Evolutionary conservation across 2,329 filamentous ascomycete species (phyloP).

Genomic region (Fusarium luffae): DNA sequence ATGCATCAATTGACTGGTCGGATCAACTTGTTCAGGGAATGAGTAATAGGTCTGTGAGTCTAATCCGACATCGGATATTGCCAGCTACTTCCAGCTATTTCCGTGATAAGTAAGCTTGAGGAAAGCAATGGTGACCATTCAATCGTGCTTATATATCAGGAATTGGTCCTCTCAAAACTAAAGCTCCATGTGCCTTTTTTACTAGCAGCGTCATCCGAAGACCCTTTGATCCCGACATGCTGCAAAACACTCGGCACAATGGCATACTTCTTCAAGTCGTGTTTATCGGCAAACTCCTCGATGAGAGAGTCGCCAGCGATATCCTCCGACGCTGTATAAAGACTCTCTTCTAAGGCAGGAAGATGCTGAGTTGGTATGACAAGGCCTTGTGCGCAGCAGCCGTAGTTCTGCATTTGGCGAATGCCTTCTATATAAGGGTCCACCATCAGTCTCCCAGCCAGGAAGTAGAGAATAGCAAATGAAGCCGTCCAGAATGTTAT

Average conservation of each 20-base stretch:
- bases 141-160: background rate
- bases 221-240: slow-evolving; percentile 47
- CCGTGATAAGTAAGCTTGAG: background rate
- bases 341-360: slow-evolving; percentile 22
- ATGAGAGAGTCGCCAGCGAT: slow-evolving; percentile 48
- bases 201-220: slow-evolving; percentile 38
- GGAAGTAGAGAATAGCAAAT: slow-evolving; percentile 44
- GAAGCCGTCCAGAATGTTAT: slow-evolving; percentile 43
- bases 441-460: slow-evolving; percentile 45
- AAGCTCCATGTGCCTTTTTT: slow-evolving; percentile 49
- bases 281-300: slow-evolving; percentile 44
- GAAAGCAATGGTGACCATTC: background rate
- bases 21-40: background rate
- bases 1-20: background rate
- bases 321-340: slow-evolving; percentile 35
- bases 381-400: slow-evolving; percentile 52
- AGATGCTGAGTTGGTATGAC: slow-evolving; percentile 47
- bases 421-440: slow-evolving; percentile 41
- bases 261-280: slow-evolving; percentile 47
- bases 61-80: background rate
- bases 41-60: background rate
- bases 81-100: background rate
- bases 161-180: slow-evolving; percentile 41
- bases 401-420: slow-evolving; percentile 50
- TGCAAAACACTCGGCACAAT: slow-evolving; percentile 50